Conservation (phyloP, 192 early-diverging fungal genomes). For the Chytriomyces confervae region DNA sequence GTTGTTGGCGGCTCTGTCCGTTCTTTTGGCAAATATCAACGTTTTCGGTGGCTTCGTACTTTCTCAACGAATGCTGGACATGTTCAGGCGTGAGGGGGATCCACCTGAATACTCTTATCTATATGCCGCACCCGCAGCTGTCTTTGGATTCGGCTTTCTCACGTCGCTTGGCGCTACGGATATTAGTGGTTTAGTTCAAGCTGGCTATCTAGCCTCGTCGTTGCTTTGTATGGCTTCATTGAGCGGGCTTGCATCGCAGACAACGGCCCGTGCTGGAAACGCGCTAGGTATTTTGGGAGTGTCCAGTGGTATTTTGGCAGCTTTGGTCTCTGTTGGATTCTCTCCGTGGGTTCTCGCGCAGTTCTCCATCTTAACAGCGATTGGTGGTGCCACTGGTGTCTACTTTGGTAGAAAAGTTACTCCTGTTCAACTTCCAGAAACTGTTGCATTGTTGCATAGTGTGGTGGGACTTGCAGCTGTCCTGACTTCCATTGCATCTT, state of each 20-base stretch:
- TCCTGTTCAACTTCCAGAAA: conserved; percentile 47
- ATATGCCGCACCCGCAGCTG: conserved; percentile 38
- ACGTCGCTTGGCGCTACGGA: conserved; percentile 24
- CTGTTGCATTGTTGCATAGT: conserved; percentile 41
- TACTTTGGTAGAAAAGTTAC: conserved; percentile 35
- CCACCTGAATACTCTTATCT: conserved; percentile 47
- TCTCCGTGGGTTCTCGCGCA: conserved; percentile 39
- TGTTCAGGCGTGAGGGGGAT: conserved; percentile 46
- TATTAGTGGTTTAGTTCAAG: conserved; percentile 42
- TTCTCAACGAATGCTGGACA: conserved; percentile 47
- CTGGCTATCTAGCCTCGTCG: conserved; percentile 42
- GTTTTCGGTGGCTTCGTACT: conserved; percentile 48
- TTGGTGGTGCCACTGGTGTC: conserved; percentile 37
- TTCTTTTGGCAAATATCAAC: conserved; percentile 46
- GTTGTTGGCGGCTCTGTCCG: conserved; percentile 43
- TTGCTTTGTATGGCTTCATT: conserved; percentile 46
- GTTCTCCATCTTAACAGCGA: conserved; percentile 38
- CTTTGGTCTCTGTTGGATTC: conserved; percentile 34
- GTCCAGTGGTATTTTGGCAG: conserved; percentile 31
- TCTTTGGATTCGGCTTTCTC: conserved; percentile 38
- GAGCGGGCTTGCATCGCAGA: conserved; percentile 36
- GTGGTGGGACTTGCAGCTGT: conserved; percentile 47
- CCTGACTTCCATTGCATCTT: conserved; percentile 38
- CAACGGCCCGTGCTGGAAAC: conserved; percentile 41
- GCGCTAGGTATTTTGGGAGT: conserved; percentile 46